These are phyloP conservation scores for Pseudonectria buxi DNA, from an alignment of 2,329 filamentous ascomycete species.

Conservation along the genomic window DNA sequence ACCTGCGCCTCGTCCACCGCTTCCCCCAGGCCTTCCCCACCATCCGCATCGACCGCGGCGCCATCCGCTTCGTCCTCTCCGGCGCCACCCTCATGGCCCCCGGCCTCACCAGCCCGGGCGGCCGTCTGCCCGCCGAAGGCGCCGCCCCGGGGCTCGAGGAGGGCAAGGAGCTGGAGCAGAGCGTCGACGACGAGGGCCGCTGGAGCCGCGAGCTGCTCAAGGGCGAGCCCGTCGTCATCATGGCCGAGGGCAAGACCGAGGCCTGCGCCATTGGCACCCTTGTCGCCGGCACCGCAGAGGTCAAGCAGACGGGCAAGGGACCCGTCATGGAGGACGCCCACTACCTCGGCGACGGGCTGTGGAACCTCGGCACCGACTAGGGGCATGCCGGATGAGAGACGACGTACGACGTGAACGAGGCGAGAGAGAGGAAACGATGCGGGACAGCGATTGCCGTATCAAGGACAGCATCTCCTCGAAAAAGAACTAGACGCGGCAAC, in stretches of 20 bases:
- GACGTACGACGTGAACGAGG: too few relatives aligned
- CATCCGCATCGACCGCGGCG: conserved; percentile 87
- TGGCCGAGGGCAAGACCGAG: conserved; percentile 88
- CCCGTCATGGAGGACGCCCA: conserved; percentile 91
- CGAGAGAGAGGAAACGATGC: too few relatives aligned
- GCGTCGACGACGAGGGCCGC: conserved; percentile 41
- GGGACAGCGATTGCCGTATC: too few relatives aligned
- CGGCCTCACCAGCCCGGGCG: conserved; percentile 78
- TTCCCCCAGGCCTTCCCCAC: conserved; percentile 80
- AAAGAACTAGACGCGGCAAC: too few relatives aligned
- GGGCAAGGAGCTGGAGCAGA: conserved; percentile 37
- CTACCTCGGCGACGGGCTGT: conserved; percentile 89
- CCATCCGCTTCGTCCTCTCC: conserved; percentile 90
- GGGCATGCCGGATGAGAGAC: too few relatives aligned
- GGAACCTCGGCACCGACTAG: conserved; percentile 59
- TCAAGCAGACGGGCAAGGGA: conserved; percentile 90
- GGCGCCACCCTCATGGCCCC: conserved; percentile 96
- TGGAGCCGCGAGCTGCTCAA: conserved; percentile 65
- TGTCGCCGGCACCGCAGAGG: conserved; percentile 80
- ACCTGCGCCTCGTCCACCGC: conserved; percentile 81
- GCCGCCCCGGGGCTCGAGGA: conserved; percentile 26
- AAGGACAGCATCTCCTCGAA: too few relatives aligned
- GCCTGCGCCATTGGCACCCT: conserved; percentile 82
- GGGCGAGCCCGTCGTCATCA: conserved; percentile 80
- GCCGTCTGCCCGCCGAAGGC: conserved; percentile 60